Evolutionary conservation across 352 stramenopile species (phyloP), one percentile per base, ranked within the genome.

Genomic region (Globisporangium nagaii): DNA sequence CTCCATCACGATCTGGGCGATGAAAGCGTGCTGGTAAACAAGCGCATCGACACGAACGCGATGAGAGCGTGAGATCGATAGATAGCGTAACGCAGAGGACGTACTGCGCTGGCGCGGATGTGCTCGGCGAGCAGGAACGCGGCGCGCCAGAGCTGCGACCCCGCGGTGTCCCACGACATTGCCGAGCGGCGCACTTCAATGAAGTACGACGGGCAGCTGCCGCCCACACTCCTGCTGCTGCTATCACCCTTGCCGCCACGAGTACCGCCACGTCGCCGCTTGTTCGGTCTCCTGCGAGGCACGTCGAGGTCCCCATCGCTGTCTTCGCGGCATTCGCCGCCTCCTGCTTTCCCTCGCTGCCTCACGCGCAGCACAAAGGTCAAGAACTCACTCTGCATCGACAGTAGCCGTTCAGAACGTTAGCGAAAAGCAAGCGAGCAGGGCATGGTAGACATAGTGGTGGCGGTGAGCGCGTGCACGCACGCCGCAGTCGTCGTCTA

Each of bases 51-150:
- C 3, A 43, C n/a, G n/a, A 9, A 25, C 22, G 15, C 2, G n/a
- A 25, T 12, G 24, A 57, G 25, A 59, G 39, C 36, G 52, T 10
- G 10, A n/a, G 58, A 22, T 35, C 31, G 10, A 45, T 20, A 11
- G 24, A 44, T 4, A n/a, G 13, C 10, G 3, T 30, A 10, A 25
- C 19, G n/a, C 2, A 40, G 31, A 25, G 20, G 31, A 15, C 42
- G 10, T 17, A 72, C 69, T 48, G 54, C 25, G n/a, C 43, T 30
- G 9, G 56, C 63, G 27, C 66, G 60, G 20, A 88, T 56, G 45
- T 71, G 84, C 45, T 88, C 76, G 6, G 69, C 69, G 19, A 88
- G 54, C 19, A 88, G 53, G 22, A 88, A 66, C 22, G 79, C 75
- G 45, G 71, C 76, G 28, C 74, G 68, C 76, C 79, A 81, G 43